These are phyloP conservation scores for Rhododendron molle DNA, from an alignment of 148 eudicot genomes.

Conservation along the genomic window DNA sequence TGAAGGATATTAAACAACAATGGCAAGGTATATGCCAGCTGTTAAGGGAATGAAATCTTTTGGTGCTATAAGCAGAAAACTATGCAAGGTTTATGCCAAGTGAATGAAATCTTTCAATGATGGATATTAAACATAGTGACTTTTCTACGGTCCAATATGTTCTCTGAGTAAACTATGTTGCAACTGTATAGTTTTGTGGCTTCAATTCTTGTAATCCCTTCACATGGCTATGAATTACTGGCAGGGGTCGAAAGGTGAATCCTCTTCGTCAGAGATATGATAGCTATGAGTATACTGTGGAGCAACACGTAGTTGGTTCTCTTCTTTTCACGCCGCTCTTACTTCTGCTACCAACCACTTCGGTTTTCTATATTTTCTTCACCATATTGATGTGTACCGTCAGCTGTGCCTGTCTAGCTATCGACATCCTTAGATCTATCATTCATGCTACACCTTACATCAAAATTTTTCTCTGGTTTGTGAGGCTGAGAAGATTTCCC, in stretches of 20 bases:
- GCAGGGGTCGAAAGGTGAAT: constrained; percentile 90
- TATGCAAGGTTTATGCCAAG: background rate
- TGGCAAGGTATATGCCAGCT: too few relatives aligned
- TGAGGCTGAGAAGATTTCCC: constrained; percentile 69
- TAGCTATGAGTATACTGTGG: constrained; percentile 89
- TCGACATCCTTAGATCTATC: constrained; percentile 56
- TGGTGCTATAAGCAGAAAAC: background rate
- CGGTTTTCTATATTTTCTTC: constrained; percentile 87
- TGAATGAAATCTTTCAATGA: background rate
- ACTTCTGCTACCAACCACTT: constrained; percentile 84
- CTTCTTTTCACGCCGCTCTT: constrained; percentile 81
- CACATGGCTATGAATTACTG: constrained; percentile 19
- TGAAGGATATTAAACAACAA: too few relatives aligned
- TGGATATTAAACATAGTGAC: background rate
- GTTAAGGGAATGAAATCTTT: too few relatives aligned
- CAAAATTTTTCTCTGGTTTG: constrained; percentile 64
- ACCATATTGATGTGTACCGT: constrained; percentile 56
- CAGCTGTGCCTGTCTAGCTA: constrained; percentile 36
- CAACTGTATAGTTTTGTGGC: background rate
- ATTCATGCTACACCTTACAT: constrained; percentile 87
- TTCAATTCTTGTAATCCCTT: constrained; percentile 18
- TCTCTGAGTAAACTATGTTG: background rate
- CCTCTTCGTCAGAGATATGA: constrained; percentile 93
- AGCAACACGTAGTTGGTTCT: constrained; percentile 94
- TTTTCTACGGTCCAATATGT: background rate